A percentile compares a stretch with the other conserved stretches of the same genome.
These are phyloP conservation scores for Aspergillus bridgeri DNA, from an alignment of 495 filamentous ascomycete species.

Conservation along the genomic window DNA sequence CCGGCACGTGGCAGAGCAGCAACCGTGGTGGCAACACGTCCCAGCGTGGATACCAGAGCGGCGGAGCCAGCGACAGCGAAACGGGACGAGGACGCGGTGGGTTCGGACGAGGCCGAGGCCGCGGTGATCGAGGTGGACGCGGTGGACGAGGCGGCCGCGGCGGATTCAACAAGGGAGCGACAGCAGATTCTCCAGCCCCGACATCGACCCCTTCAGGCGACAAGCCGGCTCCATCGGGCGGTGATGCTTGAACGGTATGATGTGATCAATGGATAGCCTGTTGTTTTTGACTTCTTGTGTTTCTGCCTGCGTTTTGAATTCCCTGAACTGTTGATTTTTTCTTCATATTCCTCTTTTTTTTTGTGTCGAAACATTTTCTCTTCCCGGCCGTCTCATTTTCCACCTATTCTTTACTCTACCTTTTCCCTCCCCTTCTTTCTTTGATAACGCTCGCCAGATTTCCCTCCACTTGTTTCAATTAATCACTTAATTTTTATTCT, in stretches of 20 bases:
- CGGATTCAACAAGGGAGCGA: conserved; percentile 51
- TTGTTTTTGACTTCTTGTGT: conserved; percentile 14
- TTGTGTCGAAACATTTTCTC: conserved; percentile 13
- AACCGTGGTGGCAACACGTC: conserved; percentile 52
- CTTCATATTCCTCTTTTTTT: conserved; percentile 9
- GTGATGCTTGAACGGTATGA: conserved; percentile 43
- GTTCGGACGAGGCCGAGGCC: conserved; percentile 41
- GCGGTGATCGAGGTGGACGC: conserved; percentile 33
- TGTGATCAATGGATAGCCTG: conserved; percentile 4
- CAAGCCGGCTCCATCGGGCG: conserved; percentile 40
- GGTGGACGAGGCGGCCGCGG: conserved; percentile 41
- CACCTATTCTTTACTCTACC: conserved; percentile 9
- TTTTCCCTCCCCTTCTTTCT: conserved; percentile 8
- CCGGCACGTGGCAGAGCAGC: conserved; percentile 73
- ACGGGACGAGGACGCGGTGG: conserved; percentile 49
- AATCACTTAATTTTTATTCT: conserved; percentile 19
- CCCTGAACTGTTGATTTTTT: conserved; percentile 23
- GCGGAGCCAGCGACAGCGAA: conserved; percentile 80
- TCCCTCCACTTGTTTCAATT: background rate
- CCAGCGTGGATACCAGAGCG: conserved; percentile 70
- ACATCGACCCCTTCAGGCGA: conserved; percentile 50
- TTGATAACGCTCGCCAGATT: conserved; percentile 5
- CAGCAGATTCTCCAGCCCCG: conserved; percentile 48
- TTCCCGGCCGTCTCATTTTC: conserved; percentile 9
- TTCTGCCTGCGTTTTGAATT: conserved; percentile 16